phyloP scores from a whole-genome alignment of 2,329 filamentous ascomycete species.

The Fusarium zealandicum region DNA sequence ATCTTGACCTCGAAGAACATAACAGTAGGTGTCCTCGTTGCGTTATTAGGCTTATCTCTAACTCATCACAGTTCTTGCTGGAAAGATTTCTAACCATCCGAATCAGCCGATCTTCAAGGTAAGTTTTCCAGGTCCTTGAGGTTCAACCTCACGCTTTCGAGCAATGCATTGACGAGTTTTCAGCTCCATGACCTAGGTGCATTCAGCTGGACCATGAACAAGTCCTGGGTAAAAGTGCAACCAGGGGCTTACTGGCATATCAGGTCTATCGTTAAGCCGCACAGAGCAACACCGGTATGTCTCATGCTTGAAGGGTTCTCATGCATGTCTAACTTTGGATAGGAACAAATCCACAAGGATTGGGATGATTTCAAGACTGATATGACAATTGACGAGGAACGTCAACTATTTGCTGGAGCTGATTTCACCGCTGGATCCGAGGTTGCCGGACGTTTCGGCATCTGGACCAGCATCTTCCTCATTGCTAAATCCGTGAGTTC shows the following conservation, averaged over 20 bases:
- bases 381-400: background rate
- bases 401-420: conserved; percentile 18
- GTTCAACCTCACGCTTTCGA: no score
- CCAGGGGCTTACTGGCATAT: conserved; percentile 21
- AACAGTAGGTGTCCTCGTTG: conserved; percentile 37
- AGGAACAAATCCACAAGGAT: conserved; percentile 39
- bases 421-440: conserved; percentile 14
- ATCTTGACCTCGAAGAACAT: conserved; percentile 42
- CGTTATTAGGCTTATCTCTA: background rate
- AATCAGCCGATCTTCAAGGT: conserved; percentile 40
- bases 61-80: conserved; percentile 34
- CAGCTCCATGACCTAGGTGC: conserved; percentile 42
- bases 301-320: background rate
- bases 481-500: conserved; percentile 39
- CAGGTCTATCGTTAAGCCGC: conserved; percentile 32
- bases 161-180: conserved; percentile 2
- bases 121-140: background rate
- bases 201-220: conserved; percentile 34
- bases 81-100: conserved; percentile 20
- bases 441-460: conserved; percentile 41
- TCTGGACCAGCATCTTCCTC: conserved; percentile 43
- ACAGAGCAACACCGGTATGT: conserved; percentile 37
- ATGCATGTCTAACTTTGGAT: conserved; percentile 8
- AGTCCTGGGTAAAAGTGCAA: conserved; percentile 15
- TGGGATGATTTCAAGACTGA: conserved; percentile 36